Base-by-base conservation (phyloP, 2,329 filamentous ascomycete genomes). In the Clonostachys rhizophaga region DNA sequence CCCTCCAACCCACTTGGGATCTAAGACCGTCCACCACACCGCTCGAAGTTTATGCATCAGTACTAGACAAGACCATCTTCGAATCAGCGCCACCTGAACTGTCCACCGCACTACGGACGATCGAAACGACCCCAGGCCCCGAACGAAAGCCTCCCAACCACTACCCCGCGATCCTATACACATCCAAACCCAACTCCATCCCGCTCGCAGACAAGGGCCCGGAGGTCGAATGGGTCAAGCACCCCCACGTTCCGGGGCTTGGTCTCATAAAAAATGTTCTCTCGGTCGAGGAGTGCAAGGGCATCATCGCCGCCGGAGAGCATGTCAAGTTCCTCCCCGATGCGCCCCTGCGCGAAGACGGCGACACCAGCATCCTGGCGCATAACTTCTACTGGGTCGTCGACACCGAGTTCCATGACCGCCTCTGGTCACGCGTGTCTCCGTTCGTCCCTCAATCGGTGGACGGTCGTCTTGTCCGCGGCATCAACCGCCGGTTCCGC, bases 371-470 rank as follows among this genome's bases (percentile, higher is more conserved):
- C 55, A 75, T 87, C 42, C 63, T 87, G 2, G 84, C 84, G 0
- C 84, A 88, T 66, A 88, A 87, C 61, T 86, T 88, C 54, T 87
- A 87, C 67, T 88, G 84, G 84, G 71, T 88, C 9, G 72, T 83
- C 12, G 84, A 88, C 53, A 68, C 71, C 18, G 69, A 72, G 0
- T 87, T 87, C 59, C 78, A 83, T 55, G 75, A 84, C 48, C 72
- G 68, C 13, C 69, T 88, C 2, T 88, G 84, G 84, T 62, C 67
- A 1, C 75, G 84, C 13, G 76, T 88, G 3, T 65, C 72, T 4
- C 65, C 72, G 0, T 83, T 81, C 43, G 75, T 88, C 0, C 83
- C 85, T 0, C 58, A 67, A 0, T 63, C 65, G 0, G 67, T 86
- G 2, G 72, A 72, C 13, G 84, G 84, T 0, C 78, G 76, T 35